These are phyloP conservation scores for Xerocomellus intermedius DNA, from an alignment of 768 basidiomycete species.

Conservation along the genomic window DNA sequence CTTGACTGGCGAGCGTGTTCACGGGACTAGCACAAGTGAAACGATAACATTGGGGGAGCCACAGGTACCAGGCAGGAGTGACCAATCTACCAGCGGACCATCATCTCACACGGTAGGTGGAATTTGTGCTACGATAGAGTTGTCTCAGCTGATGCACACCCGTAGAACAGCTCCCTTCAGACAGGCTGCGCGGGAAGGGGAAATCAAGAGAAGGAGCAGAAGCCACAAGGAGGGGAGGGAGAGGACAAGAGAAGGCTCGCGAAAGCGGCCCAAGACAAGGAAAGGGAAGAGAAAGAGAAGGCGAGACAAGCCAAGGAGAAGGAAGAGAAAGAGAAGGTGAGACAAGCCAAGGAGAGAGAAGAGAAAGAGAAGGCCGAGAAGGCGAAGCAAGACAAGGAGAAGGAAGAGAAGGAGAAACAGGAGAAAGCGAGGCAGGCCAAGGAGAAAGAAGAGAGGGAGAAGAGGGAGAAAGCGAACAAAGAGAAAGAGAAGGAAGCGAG, in stretches of 20 bases:
- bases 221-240: no score
- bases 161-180: slow-evolving; percentile 1
- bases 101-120: slow-evolving; percentile 8
- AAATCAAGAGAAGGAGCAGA: background rate
- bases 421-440: background rate
- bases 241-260: no score
- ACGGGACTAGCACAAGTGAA: background rate
- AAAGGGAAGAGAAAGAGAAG: background rate
- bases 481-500: background rate
- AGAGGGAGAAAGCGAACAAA: background rate
- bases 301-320: no score
- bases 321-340: background rate
- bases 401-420: background rate
- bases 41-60: slow-evolving; percentile 10
- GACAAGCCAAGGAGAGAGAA: no score
- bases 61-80: slow-evolving; percentile 9
- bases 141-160: background rate
- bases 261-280: no score
- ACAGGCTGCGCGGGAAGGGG: background rate
- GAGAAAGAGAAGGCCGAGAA: background rate
- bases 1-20: slow-evolving; percentile 4
- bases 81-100: background rate
- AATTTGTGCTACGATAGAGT: background rate
- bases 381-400: background rate
- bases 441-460: background rate